Conservation (phyloP, 129 eudicot genomes). For the Pseudognaphalium luteoalbum region DNA sequence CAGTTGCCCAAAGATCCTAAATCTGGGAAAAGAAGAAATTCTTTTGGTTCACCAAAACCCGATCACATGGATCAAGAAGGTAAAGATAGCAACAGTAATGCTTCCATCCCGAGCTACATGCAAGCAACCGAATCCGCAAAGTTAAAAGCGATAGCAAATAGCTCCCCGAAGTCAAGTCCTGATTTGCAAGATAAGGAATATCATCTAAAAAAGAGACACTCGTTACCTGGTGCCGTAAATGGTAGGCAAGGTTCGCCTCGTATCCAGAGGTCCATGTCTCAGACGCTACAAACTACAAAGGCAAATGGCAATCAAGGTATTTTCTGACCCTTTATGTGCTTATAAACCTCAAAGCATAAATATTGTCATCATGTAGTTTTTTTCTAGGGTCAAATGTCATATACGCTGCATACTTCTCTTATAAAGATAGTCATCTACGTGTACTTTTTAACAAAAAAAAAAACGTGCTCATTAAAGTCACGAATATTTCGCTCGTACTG, state of each 20-base stretch:
- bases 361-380: background rate
- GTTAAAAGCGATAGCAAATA: constrained; percentile 64
- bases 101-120: constrained; percentile 80
- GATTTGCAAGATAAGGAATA: constrained; percentile 81
- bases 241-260: constrained; percentile 83
- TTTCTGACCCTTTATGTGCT: background rate
- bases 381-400: too few species aligned
- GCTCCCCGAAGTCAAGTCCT: constrained; percentile 90
- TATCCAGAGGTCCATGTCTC: constrained; percentile 66
- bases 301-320: constrained; percentile 72
- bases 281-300: constrained; percentile 59
- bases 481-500: too few species aligned
- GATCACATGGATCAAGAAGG: constrained; percentile 63
- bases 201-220: constrained; percentile 67
- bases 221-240: constrained; percentile 62
- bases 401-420: background rate
- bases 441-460: background rate
- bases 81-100: constrained; percentile 59
- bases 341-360: background rate
- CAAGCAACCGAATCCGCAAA: constrained; percentile 95
- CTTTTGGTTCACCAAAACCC: constrained; percentile 66
- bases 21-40: constrained; percentile 63
- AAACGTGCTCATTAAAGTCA: too few species aligned
- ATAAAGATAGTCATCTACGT: background rate
- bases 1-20: constrained; percentile 61